Percentiles rank a stretch among this genome's conserved stretches.
Conservation (phyloP, 2,329 filamentous ascomycete species). For the Fusarium heterosporum region DNA sequence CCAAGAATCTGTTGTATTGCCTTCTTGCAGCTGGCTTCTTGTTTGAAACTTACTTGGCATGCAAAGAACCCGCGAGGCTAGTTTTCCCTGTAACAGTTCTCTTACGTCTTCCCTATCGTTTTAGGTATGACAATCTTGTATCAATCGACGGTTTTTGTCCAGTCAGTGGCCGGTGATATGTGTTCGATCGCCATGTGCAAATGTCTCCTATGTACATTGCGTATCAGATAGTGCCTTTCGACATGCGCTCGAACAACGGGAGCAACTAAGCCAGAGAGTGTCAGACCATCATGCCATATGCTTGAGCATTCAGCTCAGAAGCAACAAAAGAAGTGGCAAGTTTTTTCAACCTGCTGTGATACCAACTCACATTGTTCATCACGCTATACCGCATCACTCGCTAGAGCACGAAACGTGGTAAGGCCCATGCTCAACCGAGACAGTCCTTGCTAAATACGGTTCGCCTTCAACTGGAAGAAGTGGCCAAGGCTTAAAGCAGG, state of each 20-base stretch:
- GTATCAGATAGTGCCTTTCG: neutral
- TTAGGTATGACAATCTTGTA: conserved; percentile 1
- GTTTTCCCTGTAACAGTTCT: neutral
- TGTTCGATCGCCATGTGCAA: neutral
- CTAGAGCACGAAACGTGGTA: neutral
- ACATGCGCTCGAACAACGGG: neutral
- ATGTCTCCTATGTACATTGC: neutral
- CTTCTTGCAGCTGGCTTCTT: neutral
- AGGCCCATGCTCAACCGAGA: neutral
- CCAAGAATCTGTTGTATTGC: neutral
- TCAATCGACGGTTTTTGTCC: conserved; percentile 1
- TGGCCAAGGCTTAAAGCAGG: neutral
- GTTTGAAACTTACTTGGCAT: conserved; percentile 43
- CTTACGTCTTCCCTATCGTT: neutral
- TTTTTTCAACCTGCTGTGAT: neutral
- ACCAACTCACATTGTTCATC: neutral
- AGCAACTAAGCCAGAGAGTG: neutral
- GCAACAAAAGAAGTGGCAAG: neutral
- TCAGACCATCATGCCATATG: neutral
- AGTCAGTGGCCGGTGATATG: neutral
- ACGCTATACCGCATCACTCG: neutral
- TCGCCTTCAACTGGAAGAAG: neutral
- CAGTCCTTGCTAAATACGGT: neutral
- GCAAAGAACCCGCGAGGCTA: neutral
- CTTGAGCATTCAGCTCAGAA: neutral